Percentiles rank a stretch among this genome's conserved stretches.
These are phyloP conservation scores for Digitaria exilis DNA, from an alignment of 202 grass and related monocot species.

Conservation along the genomic window DNA sequence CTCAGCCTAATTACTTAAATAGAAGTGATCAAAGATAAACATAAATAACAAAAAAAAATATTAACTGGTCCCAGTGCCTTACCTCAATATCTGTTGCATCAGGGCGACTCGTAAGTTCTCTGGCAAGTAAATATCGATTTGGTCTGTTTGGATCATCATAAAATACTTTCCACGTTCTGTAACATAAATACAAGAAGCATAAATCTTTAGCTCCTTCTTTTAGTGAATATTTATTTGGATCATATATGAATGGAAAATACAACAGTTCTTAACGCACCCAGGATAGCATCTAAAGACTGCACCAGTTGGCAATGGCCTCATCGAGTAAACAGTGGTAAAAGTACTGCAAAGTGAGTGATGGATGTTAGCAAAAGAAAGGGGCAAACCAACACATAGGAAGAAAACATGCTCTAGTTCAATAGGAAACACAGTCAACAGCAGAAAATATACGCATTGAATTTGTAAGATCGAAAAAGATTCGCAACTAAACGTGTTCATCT, in stretches of 20 bases:
- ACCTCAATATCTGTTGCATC: slow-evolving; percentile 93
- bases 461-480: background rate
- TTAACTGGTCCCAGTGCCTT: slow-evolving; percentile 1
- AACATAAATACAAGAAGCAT: slow-evolving; percentile 33
- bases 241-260: background rate
- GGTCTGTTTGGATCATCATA: slow-evolving; percentile 76
- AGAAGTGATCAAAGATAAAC: background rate
- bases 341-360: slow-evolving; percentile 55
- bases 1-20: background rate
- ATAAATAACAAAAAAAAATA: background rate
- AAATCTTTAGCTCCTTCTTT: background rate
- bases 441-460: background rate
- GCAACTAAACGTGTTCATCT: background rate
- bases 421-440: background rate
- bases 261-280: slow-evolving; percentile 55
- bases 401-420: slow-evolving; percentile 2
- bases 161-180: slow-evolving; percentile 96
- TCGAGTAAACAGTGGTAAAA: slow-evolving; percentile 94
- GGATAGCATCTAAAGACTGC: slow-evolving; percentile 94
- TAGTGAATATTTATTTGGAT: background rate
- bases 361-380: slow-evolving; percentile 11
- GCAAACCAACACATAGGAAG: slow-evolving; percentile 3
- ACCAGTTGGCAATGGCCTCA: slow-evolving; percentile 86
- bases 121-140: slow-evolving; percentile 87
- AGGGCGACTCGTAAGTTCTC: slow-evolving; percentile 65